phyloP scores from a whole-genome alignment of 2,329 filamentous ascomycete genomes.

The Aspergillus quadricinctus region DNA sequence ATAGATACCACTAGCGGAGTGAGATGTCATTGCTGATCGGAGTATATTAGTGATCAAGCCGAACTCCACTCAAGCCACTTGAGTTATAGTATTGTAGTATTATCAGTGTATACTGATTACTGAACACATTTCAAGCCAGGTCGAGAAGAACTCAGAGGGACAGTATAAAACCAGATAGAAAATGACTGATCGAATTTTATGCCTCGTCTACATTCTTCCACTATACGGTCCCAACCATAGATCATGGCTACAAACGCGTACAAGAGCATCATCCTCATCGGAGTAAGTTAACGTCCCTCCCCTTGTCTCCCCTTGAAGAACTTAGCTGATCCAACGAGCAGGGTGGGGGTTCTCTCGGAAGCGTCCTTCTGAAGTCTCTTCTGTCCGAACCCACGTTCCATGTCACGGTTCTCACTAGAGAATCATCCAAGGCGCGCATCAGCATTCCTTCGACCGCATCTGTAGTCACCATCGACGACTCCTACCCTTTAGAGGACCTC shows the following conservation, averaged over 20 bases:
- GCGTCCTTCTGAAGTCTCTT: slow-evolving; percentile 1
- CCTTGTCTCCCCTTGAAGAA: too few relatives aligned
- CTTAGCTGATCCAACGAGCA: background rate
- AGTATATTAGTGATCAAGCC: too few relatives aligned
- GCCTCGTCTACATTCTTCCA: too few relatives aligned
- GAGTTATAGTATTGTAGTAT: too few relatives aligned
- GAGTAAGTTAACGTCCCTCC: background rate
- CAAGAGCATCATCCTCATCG: slow-evolving; percentile 4
- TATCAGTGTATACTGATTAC: too few relatives aligned
- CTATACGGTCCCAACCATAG: background rate
- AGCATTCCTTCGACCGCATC: background rate
- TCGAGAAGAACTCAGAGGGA: too few relatives aligned
- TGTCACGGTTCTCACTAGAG: background rate
- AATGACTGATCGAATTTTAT: too few relatives aligned
- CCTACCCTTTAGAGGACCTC: background rate
- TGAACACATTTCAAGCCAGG: too few relatives aligned
- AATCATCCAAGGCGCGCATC: slow-evolving; percentile 1
- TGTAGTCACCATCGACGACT: slow-evolving; percentile 1
- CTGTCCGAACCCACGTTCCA: slow-evolving; percentile 2
- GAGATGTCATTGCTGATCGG: too few relatives aligned
- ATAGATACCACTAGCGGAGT: too few relatives aligned
- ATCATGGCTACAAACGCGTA: background rate
- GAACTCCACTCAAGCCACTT: too few relatives aligned
- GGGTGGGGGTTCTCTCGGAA: slow-evolving; percentile 3
- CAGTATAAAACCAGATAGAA: too few relatives aligned